phyloP scores from a whole-genome alignment of 352 stramenopile genomes.

The Pythium myriotylum region DNA sequence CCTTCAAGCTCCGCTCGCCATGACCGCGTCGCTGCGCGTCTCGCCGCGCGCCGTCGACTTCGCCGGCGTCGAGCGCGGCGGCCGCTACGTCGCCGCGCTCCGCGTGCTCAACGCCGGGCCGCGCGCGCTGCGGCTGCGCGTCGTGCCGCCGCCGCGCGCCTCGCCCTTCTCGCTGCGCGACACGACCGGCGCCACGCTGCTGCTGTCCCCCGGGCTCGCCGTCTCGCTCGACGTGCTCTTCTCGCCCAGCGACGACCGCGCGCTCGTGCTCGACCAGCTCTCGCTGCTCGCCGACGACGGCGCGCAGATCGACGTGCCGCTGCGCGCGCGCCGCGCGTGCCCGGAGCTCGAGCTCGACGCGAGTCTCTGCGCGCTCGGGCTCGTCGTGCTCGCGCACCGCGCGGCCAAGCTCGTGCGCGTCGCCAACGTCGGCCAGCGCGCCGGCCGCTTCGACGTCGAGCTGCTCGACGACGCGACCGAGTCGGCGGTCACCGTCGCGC shows the following conservation, averaged over 20 bases:
- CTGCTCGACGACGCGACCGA: constrained; percentile 34
- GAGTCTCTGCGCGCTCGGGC: constrained; percentile 58
- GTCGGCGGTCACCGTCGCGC: constrained; percentile 32
- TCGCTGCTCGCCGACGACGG: constrained; percentile 62
- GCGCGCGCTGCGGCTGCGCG: constrained; percentile 58
- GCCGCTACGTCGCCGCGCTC: constrained; percentile 67
- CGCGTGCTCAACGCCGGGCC: constrained; percentile 72
- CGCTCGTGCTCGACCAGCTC: constrained; percentile 65
- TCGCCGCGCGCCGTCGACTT: constrained; percentile 69
- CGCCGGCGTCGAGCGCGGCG: constrained; percentile 50
- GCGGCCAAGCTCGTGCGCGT: constrained; percentile 56
- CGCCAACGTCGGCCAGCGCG: constrained; percentile 45
- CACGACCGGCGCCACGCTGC: constrained; percentile 62
- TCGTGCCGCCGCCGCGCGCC: constrained; percentile 48
- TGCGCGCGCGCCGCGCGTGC: constrained; percentile 54
- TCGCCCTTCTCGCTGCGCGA: constrained; percentile 67
- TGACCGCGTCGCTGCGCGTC: constrained; percentile 64
- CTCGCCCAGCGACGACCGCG: constrained; percentile 27
- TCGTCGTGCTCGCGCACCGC: constrained; percentile 66
- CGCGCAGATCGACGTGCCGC: constrained; percentile 57
- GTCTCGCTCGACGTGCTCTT: constrained; percentile 73
- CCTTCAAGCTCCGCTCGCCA: constrained; percentile 3
- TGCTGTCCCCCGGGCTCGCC: constrained; percentile 61
- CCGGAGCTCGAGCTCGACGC: constrained; percentile 61
- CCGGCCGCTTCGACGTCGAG: constrained; percentile 53